Evolutionary conservation across 495 filamentous ascomycete species (phyloP).

Genomic region (Aspergillus saccharolyticus): DNA sequence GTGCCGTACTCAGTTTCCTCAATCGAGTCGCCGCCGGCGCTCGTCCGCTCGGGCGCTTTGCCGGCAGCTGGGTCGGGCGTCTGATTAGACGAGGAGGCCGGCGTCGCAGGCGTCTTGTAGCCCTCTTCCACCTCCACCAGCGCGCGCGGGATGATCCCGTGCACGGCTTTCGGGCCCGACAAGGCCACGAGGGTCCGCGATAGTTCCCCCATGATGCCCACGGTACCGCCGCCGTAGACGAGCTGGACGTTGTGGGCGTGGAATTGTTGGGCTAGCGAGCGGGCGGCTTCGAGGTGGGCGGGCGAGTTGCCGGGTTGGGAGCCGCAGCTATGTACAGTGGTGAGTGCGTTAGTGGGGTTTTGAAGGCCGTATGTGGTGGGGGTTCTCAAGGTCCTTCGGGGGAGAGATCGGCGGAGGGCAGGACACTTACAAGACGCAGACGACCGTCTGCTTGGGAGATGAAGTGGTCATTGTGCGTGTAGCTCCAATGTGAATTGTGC

Average conservation of each 20-base stretch:
- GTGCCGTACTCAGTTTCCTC: slow-evolving; percentile 67
- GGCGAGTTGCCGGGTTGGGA: slow-evolving; percentile 28
- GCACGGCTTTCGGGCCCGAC: slow-evolving; percentile 74
- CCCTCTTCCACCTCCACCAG: slow-evolving; percentile 77
- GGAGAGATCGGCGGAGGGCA: no score
- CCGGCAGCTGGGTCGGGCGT: no score
- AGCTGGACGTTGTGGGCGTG: slow-evolving; percentile 69
- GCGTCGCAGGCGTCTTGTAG: slow-evolving; percentile 36
- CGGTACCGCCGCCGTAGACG: slow-evolving; percentile 92
- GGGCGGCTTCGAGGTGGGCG: slow-evolving; percentile 67
- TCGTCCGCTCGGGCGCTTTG: slow-evolving; percentile 36
- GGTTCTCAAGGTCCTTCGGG: no score
- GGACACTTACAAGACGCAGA: not conserved
- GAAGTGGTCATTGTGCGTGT: not conserved
- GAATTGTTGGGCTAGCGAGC: slow-evolving; percentile 68
- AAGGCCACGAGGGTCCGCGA: slow-evolving; percentile 82
- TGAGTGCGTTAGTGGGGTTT: not conserved
- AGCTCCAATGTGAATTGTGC: not conserved
- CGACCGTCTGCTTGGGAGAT: not conserved
- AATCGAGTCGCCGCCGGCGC: slow-evolving; percentile 41
- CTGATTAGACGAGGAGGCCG: no score
- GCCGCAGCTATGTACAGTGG: not conserved
- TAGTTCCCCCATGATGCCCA: slow-evolving; percentile 91
- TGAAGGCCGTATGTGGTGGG: no score
- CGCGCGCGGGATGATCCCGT: slow-evolving; percentile 86